Percentiles rank a stretch among this genome's conserved stretches.
phyloP scores from a whole-genome alignment of 2,329 filamentous ascomycete genomes.

The Pseudogymnoascus sp. region DNA sequence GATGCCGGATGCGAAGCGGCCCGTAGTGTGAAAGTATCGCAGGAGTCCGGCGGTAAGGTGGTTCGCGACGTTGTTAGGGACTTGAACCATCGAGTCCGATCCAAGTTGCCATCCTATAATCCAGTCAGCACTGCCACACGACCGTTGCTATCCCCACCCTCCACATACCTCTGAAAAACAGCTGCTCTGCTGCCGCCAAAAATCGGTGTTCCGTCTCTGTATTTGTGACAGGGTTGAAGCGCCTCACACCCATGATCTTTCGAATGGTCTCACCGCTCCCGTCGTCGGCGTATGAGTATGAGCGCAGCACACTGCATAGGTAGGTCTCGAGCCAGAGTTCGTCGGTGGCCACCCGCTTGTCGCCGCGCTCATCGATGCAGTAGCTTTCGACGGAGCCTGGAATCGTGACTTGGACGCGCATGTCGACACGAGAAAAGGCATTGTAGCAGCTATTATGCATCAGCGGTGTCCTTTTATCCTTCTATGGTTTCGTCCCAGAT shows the following conservation, averaged over 20 bases:
- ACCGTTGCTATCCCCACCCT: not conserved
- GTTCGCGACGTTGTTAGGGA: slow-evolving; percentile 93
- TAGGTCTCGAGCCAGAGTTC: slow-evolving; percentile 97
- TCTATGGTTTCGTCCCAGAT: not conserved
- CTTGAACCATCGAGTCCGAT: slow-evolving; percentile 93
- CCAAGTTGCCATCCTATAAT: slow-evolving; percentile 79
- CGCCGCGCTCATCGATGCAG: slow-evolving; percentile 92
- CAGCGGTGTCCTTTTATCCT: slow-evolving; percentile 25
- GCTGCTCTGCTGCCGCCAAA: slow-evolving; percentile 81
- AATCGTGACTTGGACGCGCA: slow-evolving; percentile 97
- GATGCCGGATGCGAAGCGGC: slow-evolving; percentile 88
- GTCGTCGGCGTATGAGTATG: slow-evolving; percentile 94
- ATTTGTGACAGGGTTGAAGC: slow-evolving; percentile 95
- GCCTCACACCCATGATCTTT: slow-evolving; percentile 91
- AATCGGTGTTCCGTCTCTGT: slow-evolving; percentile 98
- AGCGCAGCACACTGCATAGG: slow-evolving; percentile 84
- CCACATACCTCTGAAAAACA: slow-evolving; percentile 79
- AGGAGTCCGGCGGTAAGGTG: slow-evolving; percentile 89
- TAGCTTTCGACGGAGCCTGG: slow-evolving; percentile 95
- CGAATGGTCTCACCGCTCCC: slow-evolving; percentile 90
- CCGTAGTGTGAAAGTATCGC: slow-evolving; percentile 91
- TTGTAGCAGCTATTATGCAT: slow-evolving; percentile 70
- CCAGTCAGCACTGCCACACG: slow-evolving; percentile 16
- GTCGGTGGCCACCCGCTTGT: slow-evolving; percentile 87
- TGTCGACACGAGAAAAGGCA: slow-evolving; percentile 94